phyloP scores from a whole-genome alignment of 139 green algal genomes.

The Pleodorina starrii region DNA sequence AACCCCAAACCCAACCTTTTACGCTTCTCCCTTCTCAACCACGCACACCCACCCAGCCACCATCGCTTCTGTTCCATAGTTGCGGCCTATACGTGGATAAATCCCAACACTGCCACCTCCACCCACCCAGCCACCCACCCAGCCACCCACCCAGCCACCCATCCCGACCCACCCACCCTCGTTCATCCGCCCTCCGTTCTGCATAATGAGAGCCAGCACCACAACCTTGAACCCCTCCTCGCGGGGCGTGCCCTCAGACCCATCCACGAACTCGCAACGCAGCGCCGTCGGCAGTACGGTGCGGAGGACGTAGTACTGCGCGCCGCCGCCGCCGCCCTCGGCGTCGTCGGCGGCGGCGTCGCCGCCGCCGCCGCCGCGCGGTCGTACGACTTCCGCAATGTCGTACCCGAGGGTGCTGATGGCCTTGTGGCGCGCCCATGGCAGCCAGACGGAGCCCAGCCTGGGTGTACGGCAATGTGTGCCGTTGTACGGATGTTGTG shows the following conservation, averaged over 20 bases:
- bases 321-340: neutral
- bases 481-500: too few relatives aligned
- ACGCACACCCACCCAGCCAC: too few relatives aligned
- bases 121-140: too few relatives aligned
- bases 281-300: constrained; percentile 10
- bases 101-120: too few relatives aligned
- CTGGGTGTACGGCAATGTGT: neutral
- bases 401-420: constrained; percentile 13
- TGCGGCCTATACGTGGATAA: too few relatives aligned
- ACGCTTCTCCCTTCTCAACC: too few relatives aligned
- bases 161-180: constrained; percentile 34
- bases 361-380: neutral
- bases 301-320: constrained; percentile 8
- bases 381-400: neutral
- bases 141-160: too few relatives aligned
- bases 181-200: neutral
- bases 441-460: constrained; percentile 2
- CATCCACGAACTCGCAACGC: neutral
- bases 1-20: too few relatives aligned
- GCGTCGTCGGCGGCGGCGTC: neutral
- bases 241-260: neutral
- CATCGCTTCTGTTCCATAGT: too few relatives aligned
- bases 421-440: constrained; percentile 29
- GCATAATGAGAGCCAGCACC: constrained; percentile 15
- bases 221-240: neutral